Evolutionary conservation across 2,329 filamentous ascomycete genomes (phyloP).

Genomic region (Fusarium newnesense): DNA sequence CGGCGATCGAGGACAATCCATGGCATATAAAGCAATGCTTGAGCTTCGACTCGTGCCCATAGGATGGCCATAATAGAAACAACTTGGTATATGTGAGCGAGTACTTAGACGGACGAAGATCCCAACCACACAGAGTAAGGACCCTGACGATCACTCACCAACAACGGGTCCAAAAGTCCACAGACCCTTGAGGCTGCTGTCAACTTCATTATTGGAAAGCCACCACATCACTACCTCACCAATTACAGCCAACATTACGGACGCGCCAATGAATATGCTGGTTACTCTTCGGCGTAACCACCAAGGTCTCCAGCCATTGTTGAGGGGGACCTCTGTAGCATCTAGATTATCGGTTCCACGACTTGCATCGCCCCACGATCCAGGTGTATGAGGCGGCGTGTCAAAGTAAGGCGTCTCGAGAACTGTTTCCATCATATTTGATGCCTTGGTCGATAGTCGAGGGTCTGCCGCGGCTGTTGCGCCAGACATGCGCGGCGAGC

Average conservation of each 20-base stretch:
- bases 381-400: slow-evolving; percentile 32
- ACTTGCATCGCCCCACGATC: slow-evolving; percentile 15
- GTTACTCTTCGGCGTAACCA: slow-evolving; percentile 39
- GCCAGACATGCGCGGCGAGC: slow-evolving; percentile 17
- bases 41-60: slow-evolving; percentile 44
- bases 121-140: slow-evolving; percentile 9
- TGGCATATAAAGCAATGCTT: slow-evolving; percentile 43
- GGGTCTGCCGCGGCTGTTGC: slow-evolving; percentile 14
- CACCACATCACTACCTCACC: slow-evolving; percentile 42
- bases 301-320: slow-evolving; percentile 42
- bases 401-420: slow-evolving; percentile 43
- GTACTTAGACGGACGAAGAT: slow-evolving; percentile 6
- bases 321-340: slow-evolving; percentile 32
- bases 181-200: slow-evolving; percentile 32
- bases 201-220: slow-evolving; percentile 33
- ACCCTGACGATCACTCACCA: slow-evolving; percentile 37
- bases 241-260: slow-evolving; percentile 33
- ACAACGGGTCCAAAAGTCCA: slow-evolving; percentile 46
- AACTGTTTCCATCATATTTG: slow-evolving; percentile 31
- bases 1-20: slow-evolving; percentile 44
- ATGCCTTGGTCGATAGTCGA: slow-evolving; percentile 8
- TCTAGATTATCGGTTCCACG: slow-evolving; percentile 23
- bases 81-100: slow-evolving; percentile 31
- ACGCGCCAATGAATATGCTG: slow-evolving; percentile 35
- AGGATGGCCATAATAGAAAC: slow-evolving; percentile 41